A percentile compares a stretch with the other conserved stretches of the same genome.
Evolutionary conservation across 345 rosid genomes (phyloP).

Genomic region (Camelina neglecta): DNA sequence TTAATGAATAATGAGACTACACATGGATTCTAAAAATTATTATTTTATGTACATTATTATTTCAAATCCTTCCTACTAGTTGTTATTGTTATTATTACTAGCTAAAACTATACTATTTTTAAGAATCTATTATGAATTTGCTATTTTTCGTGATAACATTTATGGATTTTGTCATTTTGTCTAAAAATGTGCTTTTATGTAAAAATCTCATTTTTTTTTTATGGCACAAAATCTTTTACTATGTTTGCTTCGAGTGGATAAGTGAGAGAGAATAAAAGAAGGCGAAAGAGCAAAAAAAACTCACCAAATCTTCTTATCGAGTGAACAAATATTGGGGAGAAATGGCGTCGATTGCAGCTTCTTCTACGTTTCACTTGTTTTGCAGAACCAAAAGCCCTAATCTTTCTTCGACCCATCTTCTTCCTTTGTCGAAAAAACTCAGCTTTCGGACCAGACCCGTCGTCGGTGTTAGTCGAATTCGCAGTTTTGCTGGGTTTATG

Average conservation of each 20-base stretch:
- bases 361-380: conserved; percentile 45
- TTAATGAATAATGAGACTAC: too few relatives aligned
- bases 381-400: conserved; percentile 25
- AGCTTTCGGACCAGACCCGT: conserved; percentile 43
- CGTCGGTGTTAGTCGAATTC: conserved; percentile 15
- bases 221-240: too few relatives aligned
- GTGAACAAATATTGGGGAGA: conserved; percentile 12
- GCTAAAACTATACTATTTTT: too few relatives aligned
- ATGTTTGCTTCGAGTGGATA: conserved; percentile 24
- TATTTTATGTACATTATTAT: too few relatives aligned
- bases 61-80: too few relatives aligned
- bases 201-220: too few relatives aligned
- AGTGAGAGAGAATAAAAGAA: conserved; percentile 3
- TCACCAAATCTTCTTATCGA: conserved; percentile 34
- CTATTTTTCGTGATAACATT: too few relatives aligned
- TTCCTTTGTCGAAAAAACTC: conserved; percentile 34
- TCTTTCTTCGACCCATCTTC: conserved; percentile 41
- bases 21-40: too few relatives aligned
- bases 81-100: too few relatives aligned
- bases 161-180: too few relatives aligned
- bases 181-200: too few relatives aligned
- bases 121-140: too few relatives aligned
- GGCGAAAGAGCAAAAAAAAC: background rate
- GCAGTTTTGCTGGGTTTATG: conserved; percentile 42
- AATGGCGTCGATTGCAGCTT: conserved; percentile 59